Conservation (phyloP, 2,329 filamentous ascomycete species). For the Mycocentrospora acerina region DNA sequence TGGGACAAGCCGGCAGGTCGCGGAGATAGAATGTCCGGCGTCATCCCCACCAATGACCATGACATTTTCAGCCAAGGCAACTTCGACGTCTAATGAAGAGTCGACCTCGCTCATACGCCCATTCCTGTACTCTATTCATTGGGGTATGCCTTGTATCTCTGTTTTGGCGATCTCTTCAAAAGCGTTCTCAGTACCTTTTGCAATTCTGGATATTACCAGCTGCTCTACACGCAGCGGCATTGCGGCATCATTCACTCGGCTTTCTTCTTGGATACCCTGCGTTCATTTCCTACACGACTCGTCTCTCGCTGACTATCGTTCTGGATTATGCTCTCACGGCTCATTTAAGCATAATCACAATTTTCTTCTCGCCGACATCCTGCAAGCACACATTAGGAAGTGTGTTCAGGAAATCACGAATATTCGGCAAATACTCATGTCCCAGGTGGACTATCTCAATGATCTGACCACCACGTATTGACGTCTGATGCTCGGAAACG, state of each 20-base stretch:
- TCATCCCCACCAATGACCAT: slow-evolving; percentile 48
- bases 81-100: slow-evolving; percentile 38
- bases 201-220: slow-evolving; percentile 14
- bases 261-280: slow-evolving; percentile 31
- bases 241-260: slow-evolving; percentile 21
- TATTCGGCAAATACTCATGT: too few species aligned
- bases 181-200: slow-evolving; percentile 32
- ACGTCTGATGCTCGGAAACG: slow-evolving; percentile 1
- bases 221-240: slow-evolving; percentile 19
- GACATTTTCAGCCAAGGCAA: slow-evolving; percentile 51
- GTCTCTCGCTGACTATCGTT: slow-evolving; percentile 7
- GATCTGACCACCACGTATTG: slow-evolving; percentile 6
- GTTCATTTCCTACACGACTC: slow-evolving; percentile 4
- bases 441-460: background rate
- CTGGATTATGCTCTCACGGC: slow-evolving; percentile 2
- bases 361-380: background rate
- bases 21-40: slow-evolving; percentile 55
- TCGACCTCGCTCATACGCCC: slow-evolving; percentile 2
- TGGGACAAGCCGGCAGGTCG: slow-evolving; percentile 44
- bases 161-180: slow-evolving; percentile 25
- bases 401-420: too few species aligned
- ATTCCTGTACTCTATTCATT: slow-evolving; percentile 5
- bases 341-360: too few species aligned
- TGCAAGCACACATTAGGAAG: too few species aligned
- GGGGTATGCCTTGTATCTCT: slow-evolving; percentile 11